A percentile compares a stretch with the other conserved stretches of the same genome.
These are phyloP conservation scores for Kentomonas sorsogonicus DNA, from an alignment of 208 protist genomes.

Conservation along the genomic window DNA sequence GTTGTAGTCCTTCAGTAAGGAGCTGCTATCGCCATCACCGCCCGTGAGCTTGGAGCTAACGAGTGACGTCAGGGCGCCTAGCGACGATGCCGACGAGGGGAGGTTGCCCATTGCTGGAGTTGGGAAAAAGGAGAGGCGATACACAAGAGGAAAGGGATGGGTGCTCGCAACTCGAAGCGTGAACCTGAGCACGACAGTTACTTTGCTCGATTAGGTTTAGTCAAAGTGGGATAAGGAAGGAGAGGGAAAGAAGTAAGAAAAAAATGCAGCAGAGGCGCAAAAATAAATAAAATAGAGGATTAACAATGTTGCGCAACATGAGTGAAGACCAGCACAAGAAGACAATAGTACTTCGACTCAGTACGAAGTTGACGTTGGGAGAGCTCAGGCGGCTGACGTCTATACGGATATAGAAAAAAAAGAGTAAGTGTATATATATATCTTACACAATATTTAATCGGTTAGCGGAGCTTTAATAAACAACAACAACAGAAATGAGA, in stretches of 20 bases:
- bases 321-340: background rate
- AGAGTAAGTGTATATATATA: conserved; percentile 3
- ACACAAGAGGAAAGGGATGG: conserved; percentile 8
- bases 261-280: conserved; percentile 4
- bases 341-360: background rate
- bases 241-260: conserved; percentile 4
- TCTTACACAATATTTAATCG: background rate
- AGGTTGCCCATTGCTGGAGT: too few relatives aligned
- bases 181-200: too few relatives aligned
- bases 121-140: conserved; percentile 3
- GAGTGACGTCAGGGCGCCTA: too few relatives aligned
- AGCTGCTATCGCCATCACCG: too few relatives aligned
- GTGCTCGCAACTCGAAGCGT: too few relatives aligned
- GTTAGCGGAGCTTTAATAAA: background rate
- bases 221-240: conserved; percentile 2
- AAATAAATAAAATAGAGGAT: background rate
- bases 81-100: too few relatives aligned
- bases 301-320: background rate
- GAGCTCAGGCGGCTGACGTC: background rate
- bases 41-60: too few relatives aligned
- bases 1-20: too few relatives aligned
- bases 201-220: too few relatives aligned
- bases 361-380: background rate
- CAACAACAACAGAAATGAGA: background rate
- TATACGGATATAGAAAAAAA: conserved; percentile 9